These are phyloP conservation scores for Ophiostoma ips DNA, from an alignment of 2,329 filamentous ascomycete genomes.

Conservation along the genomic window DNA sequence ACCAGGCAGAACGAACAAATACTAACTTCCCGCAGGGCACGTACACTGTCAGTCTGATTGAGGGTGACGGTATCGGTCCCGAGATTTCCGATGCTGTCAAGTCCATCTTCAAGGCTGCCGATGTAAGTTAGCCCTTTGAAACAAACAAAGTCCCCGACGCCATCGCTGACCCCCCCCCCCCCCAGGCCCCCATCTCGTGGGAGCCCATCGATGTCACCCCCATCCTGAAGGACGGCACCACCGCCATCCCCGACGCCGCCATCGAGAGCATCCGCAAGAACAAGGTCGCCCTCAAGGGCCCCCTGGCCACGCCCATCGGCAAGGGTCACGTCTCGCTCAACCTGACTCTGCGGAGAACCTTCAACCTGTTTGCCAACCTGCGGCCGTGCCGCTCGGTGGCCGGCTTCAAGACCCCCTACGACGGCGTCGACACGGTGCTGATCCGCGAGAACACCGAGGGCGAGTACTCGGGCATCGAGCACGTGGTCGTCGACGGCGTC, in stretches of 20 bases:
- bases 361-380: conserved; percentile 99
- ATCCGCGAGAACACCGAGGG: conserved; percentile 99
- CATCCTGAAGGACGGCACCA: conserved; percentile 86
- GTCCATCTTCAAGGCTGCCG: conserved; percentile 93
- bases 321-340: conserved; percentile 99
- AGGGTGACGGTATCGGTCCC: conserved; percentile 96
- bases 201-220: conserved; percentile 95
- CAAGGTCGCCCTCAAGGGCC: conserved; percentile 95
- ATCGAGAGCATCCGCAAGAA: conserved; percentile 91
- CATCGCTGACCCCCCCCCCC: not conserved
- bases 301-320: conserved; percentile 92
- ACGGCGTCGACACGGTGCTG: conserved; percentile 89
- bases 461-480: conserved; percentile 98
- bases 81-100: conserved; percentile 97
- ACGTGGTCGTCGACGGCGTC: conserved; percentile 92
- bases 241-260: conserved; percentile 80
- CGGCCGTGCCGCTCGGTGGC: conserved; percentile 94
- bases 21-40: conserved; percentile 50
- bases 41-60: conserved; percentile 91
- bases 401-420: conserved; percentile 97
- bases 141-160: no score
- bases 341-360: conserved; percentile 93
- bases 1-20: not conserved
- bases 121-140: conserved; percentile 39
- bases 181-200: conserved; percentile 85